Evolutionary conservation across 2,329 filamentous ascomycete species (phyloP).

Genomic region (Colletotrichum phormii): DNA sequence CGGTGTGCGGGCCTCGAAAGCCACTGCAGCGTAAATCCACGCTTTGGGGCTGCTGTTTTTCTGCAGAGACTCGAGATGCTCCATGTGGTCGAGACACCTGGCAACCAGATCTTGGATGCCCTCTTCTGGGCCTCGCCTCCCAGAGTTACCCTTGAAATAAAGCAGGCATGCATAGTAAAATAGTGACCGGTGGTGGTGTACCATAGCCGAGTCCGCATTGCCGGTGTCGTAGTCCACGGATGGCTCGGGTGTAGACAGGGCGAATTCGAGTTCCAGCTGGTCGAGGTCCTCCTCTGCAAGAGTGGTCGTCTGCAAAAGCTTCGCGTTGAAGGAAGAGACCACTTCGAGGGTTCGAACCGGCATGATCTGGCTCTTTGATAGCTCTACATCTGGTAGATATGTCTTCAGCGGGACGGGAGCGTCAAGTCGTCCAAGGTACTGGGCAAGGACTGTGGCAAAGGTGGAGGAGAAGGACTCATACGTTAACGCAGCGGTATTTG

Average conservation of each 20-base stretch:
- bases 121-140: constrained; percentile 4
- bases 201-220: background rate
- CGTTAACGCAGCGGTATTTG: background rate
- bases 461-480: background rate
- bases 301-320: background rate
- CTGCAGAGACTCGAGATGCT: constrained; percentile 5
- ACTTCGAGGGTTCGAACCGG: background rate
- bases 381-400: background rate
- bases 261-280: background rate
- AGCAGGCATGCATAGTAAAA: constrained; percentile 19
- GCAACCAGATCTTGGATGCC: background rate
- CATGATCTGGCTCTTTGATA: background rate
- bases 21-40: constrained; percentile 5
- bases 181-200: constrained; percentile 8
- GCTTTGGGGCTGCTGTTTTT: constrained; percentile 1
- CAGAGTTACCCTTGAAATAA: constrained; percentile 20
- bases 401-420: background rate
- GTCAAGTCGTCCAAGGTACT: background rate
- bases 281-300: background rate
- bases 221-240: background rate
- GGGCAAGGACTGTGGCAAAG: background rate
- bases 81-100: constrained; percentile 11
- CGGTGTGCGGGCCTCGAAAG: background rate
- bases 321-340: background rate
- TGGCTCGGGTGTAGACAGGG: background rate